Percentiles rank a stretch among this genome's conserved stretches.
phyloP scores from a whole-genome alignment of 2,329 filamentous ascomycete genomes.

The Xylogone sp. region DNA sequence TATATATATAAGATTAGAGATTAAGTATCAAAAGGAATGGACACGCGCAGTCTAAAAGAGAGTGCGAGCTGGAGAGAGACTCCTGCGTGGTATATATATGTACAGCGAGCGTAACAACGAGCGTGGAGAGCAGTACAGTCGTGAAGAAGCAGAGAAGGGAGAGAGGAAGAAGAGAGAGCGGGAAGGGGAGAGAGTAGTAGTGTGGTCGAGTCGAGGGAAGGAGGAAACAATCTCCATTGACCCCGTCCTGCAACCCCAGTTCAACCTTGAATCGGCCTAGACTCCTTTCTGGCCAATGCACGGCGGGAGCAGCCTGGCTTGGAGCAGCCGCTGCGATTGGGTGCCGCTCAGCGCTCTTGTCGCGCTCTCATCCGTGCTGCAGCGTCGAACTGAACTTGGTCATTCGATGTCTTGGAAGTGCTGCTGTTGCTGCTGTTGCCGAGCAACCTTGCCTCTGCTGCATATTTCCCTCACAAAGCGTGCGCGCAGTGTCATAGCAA shows the following conservation, averaged over 20 bases:
- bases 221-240: background rate
- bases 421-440: background rate
- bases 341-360: background rate
- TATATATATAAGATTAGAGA: no score
- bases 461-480: background rate
- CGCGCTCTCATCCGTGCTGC: background rate
- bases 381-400: no score
- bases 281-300: background rate
- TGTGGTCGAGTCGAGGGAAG: no score
- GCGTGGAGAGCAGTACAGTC: no score
- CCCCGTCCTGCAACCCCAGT: background rate
- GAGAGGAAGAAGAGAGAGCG: background rate
- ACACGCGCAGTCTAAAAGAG: background rate
- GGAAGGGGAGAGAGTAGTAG: background rate
- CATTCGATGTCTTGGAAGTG: no score
- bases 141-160: no score
- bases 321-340: background rate
- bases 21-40: no score
- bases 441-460: background rate
- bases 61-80: background rate
- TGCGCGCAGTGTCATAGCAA: no score
- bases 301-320: background rate
- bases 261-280: no score
- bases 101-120: background rate
- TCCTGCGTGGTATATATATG: background rate